Base-by-base conservation (phyloP, 2,329 filamentous ascomycete species). In the Incumbomyces delicatus region DNA sequence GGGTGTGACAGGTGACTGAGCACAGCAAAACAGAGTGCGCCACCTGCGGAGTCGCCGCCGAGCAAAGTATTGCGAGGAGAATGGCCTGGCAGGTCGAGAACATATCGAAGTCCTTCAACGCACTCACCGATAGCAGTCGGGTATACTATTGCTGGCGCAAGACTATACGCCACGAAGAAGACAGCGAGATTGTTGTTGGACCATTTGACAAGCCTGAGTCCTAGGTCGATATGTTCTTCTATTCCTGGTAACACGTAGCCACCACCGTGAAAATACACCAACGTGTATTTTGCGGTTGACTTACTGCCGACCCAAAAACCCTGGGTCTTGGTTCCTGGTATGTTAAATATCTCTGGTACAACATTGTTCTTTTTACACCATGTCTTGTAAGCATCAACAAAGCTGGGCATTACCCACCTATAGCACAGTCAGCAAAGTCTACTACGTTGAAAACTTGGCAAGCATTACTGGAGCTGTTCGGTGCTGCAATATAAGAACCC, bases 161-260 rank as follows among this genome's bases (percentile, higher is more conserved):
- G 69, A 20, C 73, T 74, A 60, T 83, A 83, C 33, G 72, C 71
- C n/a, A 79, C 66, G 18, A 76, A 60, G 41, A 80, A 68, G 40
- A 74, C 61, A 14, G 74, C 66, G 27, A 76, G 61, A 29, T 66
- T 63, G 43, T 74, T 68, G 35, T 67, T 69, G 22, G 58, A 53
- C 7, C 60, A 59, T 17, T 51, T 30, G 27, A 49, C 43, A 17
- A 51, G 18, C n/a, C 46, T 50, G 20, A 16, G 30, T 11, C 50
- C 46, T 30, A 53, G 54, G 12, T 47, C 46, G 36, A 57, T 22
- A 33, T 57, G 54, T n/a, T 50, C 50, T 29, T 49, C 52, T 3
- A 48, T 50, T 3, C 54, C 55, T 29, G 51, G 52, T 27, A 56
- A 40, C 13, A 51, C 50, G 35, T 56, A 57, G 27, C 55, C 55